A percentile compares a stretch with the other conserved stretches of the same genome.
Evolutionary conservation across 2,329 filamentous ascomycete species (phyloP).

Genomic region (Aaosphaeria pasadenensis): DNA sequence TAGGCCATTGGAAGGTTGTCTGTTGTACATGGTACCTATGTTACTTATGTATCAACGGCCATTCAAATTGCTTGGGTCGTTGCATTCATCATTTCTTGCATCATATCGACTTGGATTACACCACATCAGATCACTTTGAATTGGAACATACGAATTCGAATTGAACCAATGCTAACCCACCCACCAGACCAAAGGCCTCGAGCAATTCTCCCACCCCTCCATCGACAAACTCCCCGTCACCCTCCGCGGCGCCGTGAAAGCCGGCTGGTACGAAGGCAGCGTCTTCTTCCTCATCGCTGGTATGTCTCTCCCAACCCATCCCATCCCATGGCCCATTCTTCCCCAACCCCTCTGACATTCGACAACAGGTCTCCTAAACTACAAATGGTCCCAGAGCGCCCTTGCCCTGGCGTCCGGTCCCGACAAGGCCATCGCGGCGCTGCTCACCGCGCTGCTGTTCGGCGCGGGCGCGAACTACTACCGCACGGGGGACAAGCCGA

Average conservation of each 20-base stretch:
- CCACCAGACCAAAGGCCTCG: conserved; percentile 28
- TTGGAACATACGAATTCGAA: neutral
- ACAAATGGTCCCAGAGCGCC: conserved; percentile 31
- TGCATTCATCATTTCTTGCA: too few relatives aligned
- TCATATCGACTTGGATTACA: neutral
- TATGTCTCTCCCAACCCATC: conserved; percentile 9
- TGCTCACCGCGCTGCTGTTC: conserved; percentile 22
- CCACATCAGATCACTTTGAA: neutral
- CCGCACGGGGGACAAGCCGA: conserved; percentile 23
- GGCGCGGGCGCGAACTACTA: conserved; percentile 21
- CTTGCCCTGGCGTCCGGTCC: conserved; percentile 20
- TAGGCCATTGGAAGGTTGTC: too few relatives aligned
- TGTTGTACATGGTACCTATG: too few relatives aligned
- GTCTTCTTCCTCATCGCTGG: conserved; percentile 34
- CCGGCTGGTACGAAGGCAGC: conserved; percentile 36
- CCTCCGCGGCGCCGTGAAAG: conserved; percentile 28
- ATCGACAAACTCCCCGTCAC: conserved; percentile 23
- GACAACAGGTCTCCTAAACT: conserved; percentile 27
- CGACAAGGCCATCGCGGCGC: conserved; percentile 28
- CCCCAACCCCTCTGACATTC: neutral
- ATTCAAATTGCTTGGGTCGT: too few relatives aligned
- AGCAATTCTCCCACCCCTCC: conserved; percentile 32
- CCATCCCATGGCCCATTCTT: neutral
- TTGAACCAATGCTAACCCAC: neutral
- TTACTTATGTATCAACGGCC: too few relatives aligned